Base-by-base conservation (phyloP, 768 basidiomycete species). In the Cubamyces sp. region DNA sequence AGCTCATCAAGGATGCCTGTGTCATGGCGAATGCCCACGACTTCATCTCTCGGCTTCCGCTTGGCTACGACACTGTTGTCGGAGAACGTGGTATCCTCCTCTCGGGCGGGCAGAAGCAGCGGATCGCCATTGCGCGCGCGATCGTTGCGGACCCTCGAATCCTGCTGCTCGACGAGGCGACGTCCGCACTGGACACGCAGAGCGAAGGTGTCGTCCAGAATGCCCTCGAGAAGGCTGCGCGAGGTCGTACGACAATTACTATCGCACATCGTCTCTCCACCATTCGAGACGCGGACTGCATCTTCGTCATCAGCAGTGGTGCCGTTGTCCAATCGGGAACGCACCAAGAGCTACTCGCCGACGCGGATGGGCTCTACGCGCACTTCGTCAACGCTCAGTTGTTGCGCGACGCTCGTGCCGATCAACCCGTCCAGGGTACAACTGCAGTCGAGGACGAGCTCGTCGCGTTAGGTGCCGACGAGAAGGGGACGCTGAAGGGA, bases 251-350 rank as follows among this genome's bases (percentile, higher is more conserved):
- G 14, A 91, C 89, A 0, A 90, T 92, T 73, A 90, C 89, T 6
- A 90, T 92, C 57, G 88, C 91, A 26, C 90, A 91, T 66, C 84
- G 90, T 66, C 79, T 91, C 1, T 91, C 90, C 2, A 94, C 92
- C 14, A 90, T 94, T 79, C 91, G 88, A 76, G 87, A 91, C 69
- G 93, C 92, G 1, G 82, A 92, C 74, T 75, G 84, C 58, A 93
- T 93, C 62, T 90, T 88, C 70, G 93, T 96, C 66, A 94, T 96
- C 90, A 94, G 93, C 54, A 88, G 88, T 3, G 94, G 94, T 2
- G 77, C 84, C 40, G 84, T 96, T 51, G 75, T 96, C 53, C 93
- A 96, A 74, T 76, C 81, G 30, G 94, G 94, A 18, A 91, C 85
- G 0, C 94, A 96, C 73, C 73, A 82, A 54, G 83, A 90, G 45